Base-by-base conservation (phyloP, 805 yeast species). In the Blastobotrys terrestris region DNA sequence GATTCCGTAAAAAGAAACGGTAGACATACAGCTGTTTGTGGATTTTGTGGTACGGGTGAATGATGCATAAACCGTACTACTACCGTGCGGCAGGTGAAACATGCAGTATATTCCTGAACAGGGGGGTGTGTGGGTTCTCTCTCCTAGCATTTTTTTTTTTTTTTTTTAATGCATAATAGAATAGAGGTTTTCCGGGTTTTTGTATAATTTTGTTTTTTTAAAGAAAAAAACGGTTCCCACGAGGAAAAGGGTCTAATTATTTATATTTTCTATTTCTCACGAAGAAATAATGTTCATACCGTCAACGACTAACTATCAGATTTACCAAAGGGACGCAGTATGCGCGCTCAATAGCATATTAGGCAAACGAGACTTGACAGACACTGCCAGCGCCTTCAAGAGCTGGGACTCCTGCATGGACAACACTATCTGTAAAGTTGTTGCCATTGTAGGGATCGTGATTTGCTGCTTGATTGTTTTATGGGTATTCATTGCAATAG, bases 341-440 rank as follows among this genome's bases (percentile, higher is more conserved):
- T n/a, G 43, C 7, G 43, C 43, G 6, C 43, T 40, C 43, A n/a
- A 40, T 7, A 40, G 43, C 43, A n/a, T 16, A 40, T n/a, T 44
- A 6, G 14, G 14, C 16, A 14, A 31, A 22, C 46, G 46, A 7
- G 46, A 44, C 35, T 20, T 31, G 19, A 16, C 39, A 16, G 48
- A 31, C 20, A 31, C 40, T 3, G 48, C 48, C 19, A n/a, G 15
- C 48, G 62, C 85, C 3, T 84, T 84, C 72, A 78, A 73, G 62
- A 58, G 66, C 50, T 87, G 95, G 94, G 80, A 83, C 63, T 78
- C 87, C 2, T 87, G 95, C 68, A 86, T 85, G 92, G 84, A 77
- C 62, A 84, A 85, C 66, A 81, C 70, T 45, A 74, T 82, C 46
- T 87, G 95, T 68, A 87, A 87, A 63, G 79, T 86, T 53, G 78